Evolutionary conservation across 2,329 filamentous ascomycete species (phyloP), one percentile per base, ranked within the genome.

Genomic region (Dactylellina parvicollis): DNA sequence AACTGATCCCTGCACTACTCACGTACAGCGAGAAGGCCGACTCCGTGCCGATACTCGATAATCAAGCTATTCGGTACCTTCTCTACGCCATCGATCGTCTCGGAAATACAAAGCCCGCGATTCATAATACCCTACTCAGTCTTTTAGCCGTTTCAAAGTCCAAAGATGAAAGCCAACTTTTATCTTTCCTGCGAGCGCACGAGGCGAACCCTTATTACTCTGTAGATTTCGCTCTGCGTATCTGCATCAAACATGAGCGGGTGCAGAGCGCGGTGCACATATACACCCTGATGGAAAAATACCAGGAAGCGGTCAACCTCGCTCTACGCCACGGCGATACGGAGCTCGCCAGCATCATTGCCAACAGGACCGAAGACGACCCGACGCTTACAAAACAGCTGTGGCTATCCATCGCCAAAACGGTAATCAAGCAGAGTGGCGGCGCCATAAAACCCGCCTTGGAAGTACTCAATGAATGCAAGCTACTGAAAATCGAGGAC

Each of bases 241-340:
- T 98, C 10, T 99, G 95, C 81, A 98, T 99, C 76, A 91, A 97
- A 78, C 89, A 99, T 81, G 89, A 93, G 76, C 90, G 95, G 46
- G 93, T 97, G 0, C 89, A 96, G 75, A 96, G 92, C 12, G 96
- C 93, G 79, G 94, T 98, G 3, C 93, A 98, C 80, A 97, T 99
- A 75, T 99, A 98, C 83, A 96, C 91, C 64, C 91, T 89, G 74
- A 99, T 99, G 94, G 90, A 90, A 0, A 92, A 98, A 80, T 97
- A 96, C 79, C 86, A 92, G 16, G 92, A 96, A 80, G 94, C 94
- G 0, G 95, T 99, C 2, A 92, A 96, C 78, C 86, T 99, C 3
- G 95, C 95, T 0, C 85, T 99, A 32, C 91, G 93, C 49, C 92
- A 98, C 80, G 86, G 92, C 77, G 90, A 96, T 79, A 88, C 97